Conservation (phyloP, 257 asterid species). For the Salvia miltiorrhiza region DNA sequence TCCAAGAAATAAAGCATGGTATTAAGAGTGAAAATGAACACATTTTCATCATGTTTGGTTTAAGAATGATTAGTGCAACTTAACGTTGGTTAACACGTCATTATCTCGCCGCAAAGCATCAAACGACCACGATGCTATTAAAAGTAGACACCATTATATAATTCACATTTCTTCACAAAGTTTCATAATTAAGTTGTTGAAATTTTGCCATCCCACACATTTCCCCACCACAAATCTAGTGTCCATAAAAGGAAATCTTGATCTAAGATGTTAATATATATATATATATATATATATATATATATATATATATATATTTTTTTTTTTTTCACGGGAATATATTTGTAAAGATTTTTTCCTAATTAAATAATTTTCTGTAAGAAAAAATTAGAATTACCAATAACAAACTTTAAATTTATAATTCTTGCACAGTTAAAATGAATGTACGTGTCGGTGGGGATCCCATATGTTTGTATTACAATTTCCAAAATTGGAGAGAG, state of each 20-base stretch:
- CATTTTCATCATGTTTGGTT: neutral
- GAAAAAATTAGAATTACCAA: no score
- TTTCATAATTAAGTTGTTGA: conserved; percentile 3
- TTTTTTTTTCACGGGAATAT: no score
- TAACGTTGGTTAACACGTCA: conserved; percentile 11
- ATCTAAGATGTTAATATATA: neutral
- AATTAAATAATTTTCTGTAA: no score
- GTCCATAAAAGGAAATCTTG: neutral
- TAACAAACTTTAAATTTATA: no score
- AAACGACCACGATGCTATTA: conserved; percentile 8
- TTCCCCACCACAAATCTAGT: neutral
- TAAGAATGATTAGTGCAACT: neutral
- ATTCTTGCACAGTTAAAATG: no score
- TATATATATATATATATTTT: no score
- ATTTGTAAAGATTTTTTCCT: no score
- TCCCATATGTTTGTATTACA: no score
- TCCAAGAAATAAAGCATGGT: no score
- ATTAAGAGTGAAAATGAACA: neutral
- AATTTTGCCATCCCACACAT: neutral
- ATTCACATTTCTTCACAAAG: neutral
- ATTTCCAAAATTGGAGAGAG: no score
- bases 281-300: no score
- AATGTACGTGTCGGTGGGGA: no score
- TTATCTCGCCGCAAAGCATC: conserved; percentile 16
- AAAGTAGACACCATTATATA: neutral